Conservation (phyloP, 768 basidiomycete genomes). For the Krasilnikovozyma curviuscula region DNA sequence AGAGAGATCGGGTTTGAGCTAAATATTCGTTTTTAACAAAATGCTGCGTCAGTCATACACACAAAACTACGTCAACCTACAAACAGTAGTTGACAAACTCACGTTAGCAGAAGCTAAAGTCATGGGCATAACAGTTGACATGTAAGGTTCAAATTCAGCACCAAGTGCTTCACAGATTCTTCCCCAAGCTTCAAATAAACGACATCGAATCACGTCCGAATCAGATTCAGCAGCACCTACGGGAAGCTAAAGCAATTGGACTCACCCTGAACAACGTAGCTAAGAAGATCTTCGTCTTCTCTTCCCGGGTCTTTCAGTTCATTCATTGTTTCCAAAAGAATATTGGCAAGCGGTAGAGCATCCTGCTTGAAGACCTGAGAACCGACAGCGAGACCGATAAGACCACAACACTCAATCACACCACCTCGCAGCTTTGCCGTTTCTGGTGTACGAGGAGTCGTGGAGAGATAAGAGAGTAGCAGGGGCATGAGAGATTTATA, state of each 20-base stretch:
- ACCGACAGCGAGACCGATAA: slow-evolving; percentile 81
- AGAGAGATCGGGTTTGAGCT: background rate
- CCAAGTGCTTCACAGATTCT: slow-evolving; percentile 73
- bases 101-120: slow-evolving; percentile 47
- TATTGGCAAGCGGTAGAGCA: slow-evolving; percentile 47
- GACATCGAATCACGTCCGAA: background rate
- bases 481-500: slow-evolving; percentile 65
- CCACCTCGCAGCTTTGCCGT: too few species aligned
- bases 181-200: slow-evolving; percentile 47
- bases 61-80: slow-evolving; percentile 13
- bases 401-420: slow-evolving; percentile 81
- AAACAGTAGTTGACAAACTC: slow-evolving; percentile 55
- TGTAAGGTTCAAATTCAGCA: slow-evolving; percentile 65
- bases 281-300: too few species aligned
- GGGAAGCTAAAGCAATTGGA: background rate
- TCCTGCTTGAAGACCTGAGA: slow-evolving; percentile 52
- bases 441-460: slow-evolving; percentile 28
- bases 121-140: slow-evolving; percentile 65
- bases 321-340: slow-evolving; percentile 51
- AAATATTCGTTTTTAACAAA: background rate
- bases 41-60: background rate
- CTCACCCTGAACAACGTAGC: slow-evolving; percentile 67
- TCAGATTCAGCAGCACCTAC: background rate
- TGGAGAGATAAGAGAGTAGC: slow-evolving; percentile 50
- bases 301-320: too few species aligned